Conservation (phyloP, 2,329 filamentous ascomycete species). For the Phialemonium atrogriseum region DNA sequence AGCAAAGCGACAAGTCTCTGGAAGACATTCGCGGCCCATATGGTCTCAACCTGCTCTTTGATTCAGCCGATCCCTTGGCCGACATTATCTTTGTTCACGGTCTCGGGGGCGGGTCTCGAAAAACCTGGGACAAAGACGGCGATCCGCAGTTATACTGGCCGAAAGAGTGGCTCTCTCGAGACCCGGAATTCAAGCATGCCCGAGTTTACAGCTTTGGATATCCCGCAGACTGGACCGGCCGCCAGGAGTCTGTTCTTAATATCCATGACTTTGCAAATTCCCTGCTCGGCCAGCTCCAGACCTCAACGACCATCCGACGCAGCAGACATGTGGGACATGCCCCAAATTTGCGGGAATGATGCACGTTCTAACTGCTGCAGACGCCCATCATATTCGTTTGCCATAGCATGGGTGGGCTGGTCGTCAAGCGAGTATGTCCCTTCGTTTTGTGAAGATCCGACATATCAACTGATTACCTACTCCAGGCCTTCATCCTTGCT, state of each 20-base stretch:
- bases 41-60: no score
- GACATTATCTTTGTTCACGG: constrained; percentile 31
- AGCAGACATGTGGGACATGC: constrained; percentile 8
- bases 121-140: constrained; percentile 23
- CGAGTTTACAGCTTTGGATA: constrained; percentile 25
- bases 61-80: constrained; percentile 3
- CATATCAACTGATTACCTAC: no score
- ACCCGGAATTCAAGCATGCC: constrained; percentile 20
- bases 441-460: no score
- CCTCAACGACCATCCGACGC: constrained; percentile 16
- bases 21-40: no score
- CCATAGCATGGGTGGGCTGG: constrained; percentile 30
- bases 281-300: constrained; percentile 18
- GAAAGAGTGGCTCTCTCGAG: constrained; percentile 21
- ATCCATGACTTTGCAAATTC: constrained; percentile 22
- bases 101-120: constrained; percentile 24
- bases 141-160: constrained; percentile 22
- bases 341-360: no score
- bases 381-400: constrained; percentile 22
- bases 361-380: no score
- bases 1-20: no score
- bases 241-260: constrained; percentile 17
- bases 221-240: constrained; percentile 9
- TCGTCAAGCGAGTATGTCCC: constrained; percentile 28
- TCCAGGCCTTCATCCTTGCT: constrained; percentile 23